Percentiles rank a stretch among this genome's conserved stretches.
Conservation (phyloP, 2,329 filamentous ascomycete species). For the Laburnicola sp. region DNA sequence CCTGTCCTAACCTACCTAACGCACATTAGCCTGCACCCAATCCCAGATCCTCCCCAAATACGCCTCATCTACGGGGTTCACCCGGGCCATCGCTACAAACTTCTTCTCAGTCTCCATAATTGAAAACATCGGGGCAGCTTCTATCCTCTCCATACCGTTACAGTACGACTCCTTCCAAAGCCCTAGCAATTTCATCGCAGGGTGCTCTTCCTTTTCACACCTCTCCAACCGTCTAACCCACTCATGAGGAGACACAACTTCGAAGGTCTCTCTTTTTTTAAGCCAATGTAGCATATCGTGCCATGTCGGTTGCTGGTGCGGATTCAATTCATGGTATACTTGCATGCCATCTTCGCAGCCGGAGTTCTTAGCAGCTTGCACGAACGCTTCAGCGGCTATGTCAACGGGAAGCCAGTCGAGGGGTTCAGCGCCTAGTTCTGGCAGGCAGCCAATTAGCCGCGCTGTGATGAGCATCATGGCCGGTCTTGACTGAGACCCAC, state of each 20-base stretch:
- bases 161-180: slow-evolving; percentile 55
- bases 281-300: slow-evolving; percentile 53
- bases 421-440: slow-evolving; percentile 31
- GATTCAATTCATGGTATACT: slow-evolving; percentile 57
- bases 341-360: slow-evolving; percentile 10
- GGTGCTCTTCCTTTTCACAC: slow-evolving; percentile 43
- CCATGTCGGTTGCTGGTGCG: slow-evolving; percentile 51
- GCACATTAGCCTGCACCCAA: slow-evolving; percentile 31
- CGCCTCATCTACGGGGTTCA: slow-evolving; percentile 48
- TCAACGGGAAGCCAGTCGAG: slow-evolving; percentile 42
- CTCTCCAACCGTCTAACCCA: slow-evolving; percentile 51
- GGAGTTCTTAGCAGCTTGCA: slow-evolving; percentile 35
- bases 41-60: slow-evolving; percentile 49
- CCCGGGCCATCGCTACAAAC: slow-evolving; percentile 40
- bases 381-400: slow-evolving; percentile 53
- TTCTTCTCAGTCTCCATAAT: slow-evolving; percentile 36
- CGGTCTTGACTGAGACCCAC: no score
- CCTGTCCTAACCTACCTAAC: not conserved
- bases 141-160: slow-evolving; percentile 5
- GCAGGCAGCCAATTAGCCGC: slow-evolving; percentile 32
- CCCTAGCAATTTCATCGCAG: slow-evolving; percentile 53
- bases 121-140: slow-evolving; percentile 35
- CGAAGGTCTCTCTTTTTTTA: slow-evolving; percentile 42
- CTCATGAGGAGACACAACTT: slow-evolving; percentile 46
- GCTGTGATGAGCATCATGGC: slow-evolving; percentile 40